Evolutionary conservation across 768 basidiomycete species (phyloP).

Genomic region (Omphalotus guepiniiformis): DNA sequence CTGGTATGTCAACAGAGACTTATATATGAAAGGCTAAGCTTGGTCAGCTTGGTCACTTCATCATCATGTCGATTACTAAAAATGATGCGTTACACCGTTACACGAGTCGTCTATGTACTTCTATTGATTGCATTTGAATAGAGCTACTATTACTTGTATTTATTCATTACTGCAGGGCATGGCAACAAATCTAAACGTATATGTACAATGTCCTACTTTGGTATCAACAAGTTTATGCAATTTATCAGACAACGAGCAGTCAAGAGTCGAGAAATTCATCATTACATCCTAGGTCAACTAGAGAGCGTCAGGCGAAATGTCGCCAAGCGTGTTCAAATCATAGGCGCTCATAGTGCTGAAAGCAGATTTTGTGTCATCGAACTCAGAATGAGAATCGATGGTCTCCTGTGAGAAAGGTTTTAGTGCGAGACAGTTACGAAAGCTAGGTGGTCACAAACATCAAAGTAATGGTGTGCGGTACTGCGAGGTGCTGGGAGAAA

Average conservation of each 20-base stretch:
- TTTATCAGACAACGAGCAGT: not conserved
- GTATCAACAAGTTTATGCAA: not conserved
- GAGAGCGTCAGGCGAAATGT: constrained; percentile 69
- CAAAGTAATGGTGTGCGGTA: constrained; percentile 89
- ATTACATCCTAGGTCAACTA: constrained; percentile 23
- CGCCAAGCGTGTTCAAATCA: constrained; percentile 57
- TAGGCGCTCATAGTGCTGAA: constrained; percentile 55
- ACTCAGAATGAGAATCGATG: constrained; percentile 67
- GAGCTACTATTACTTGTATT: too few relatives aligned
- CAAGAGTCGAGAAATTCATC: not conserved
- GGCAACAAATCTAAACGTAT: too few relatives aligned
- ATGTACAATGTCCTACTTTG: not conserved
- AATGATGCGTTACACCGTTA: too few relatives aligned
- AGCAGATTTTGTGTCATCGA: constrained; percentile 62
- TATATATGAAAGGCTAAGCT: too few relatives aligned
- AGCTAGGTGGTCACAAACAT: constrained; percentile 48
- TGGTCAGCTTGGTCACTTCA: too few relatives aligned
- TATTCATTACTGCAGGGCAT: not conserved
- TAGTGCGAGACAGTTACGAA: constrained; percentile 6
- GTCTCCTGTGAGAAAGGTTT: constrained; percentile 50
- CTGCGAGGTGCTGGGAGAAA: constrained; percentile 69
- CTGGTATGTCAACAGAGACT: too few relatives aligned
- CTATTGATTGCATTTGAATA: too few relatives aligned
- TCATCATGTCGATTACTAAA: too few relatives aligned
- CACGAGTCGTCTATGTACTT: too few relatives aligned